A percentile compares a stretch with the other conserved stretches of the same genome.
These are phyloP conservation scores for Apiospora rasikravindrae DNA, from an alignment of 2,329 filamentous ascomycete species.

Conservation along the genomic window DNA sequence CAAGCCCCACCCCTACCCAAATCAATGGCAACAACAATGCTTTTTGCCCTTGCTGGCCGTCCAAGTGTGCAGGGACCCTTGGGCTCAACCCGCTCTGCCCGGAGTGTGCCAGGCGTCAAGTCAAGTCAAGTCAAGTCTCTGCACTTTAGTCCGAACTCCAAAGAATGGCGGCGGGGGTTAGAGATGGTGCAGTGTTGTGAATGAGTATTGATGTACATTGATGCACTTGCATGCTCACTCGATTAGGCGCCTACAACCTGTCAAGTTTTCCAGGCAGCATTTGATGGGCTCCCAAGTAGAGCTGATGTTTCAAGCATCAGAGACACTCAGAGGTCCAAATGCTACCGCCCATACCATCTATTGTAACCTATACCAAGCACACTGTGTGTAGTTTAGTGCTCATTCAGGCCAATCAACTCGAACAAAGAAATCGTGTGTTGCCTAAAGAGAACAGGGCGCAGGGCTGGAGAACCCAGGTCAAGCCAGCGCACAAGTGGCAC, in stretches of 20 bases:
- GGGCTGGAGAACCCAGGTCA: not conserved
- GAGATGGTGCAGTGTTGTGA: too few relatives aligned
- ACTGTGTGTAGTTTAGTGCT: not conserved
- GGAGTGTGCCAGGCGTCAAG: not conserved
- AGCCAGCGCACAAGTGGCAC: not conserved
- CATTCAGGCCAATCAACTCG: not conserved
- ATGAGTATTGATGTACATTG: too few relatives aligned
- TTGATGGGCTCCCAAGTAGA: not conserved
- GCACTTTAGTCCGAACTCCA: too few relatives aligned
- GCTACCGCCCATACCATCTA: not conserved
- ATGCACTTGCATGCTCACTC: too few relatives aligned
- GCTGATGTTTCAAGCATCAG: not conserved
- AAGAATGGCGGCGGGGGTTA: too few relatives aligned
- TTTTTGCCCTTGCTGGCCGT: not conserved
- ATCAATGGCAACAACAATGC: constrained; percentile 4
- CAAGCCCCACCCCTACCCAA: not conserved
- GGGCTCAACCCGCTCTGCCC: not conserved
- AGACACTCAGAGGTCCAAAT: not conserved
- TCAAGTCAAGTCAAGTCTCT: too few relatives aligned
- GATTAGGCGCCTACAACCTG: too few relatives aligned
- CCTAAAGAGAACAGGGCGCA: not conserved
- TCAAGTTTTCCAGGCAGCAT: too few relatives aligned
- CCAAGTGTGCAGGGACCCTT: not conserved
- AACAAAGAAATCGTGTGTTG: not conserved
- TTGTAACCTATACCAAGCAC: not conserved